Base-by-base conservation (phyloP, 495 filamentous ascomycete genomes). In the Penicillium pulvis region DNA sequence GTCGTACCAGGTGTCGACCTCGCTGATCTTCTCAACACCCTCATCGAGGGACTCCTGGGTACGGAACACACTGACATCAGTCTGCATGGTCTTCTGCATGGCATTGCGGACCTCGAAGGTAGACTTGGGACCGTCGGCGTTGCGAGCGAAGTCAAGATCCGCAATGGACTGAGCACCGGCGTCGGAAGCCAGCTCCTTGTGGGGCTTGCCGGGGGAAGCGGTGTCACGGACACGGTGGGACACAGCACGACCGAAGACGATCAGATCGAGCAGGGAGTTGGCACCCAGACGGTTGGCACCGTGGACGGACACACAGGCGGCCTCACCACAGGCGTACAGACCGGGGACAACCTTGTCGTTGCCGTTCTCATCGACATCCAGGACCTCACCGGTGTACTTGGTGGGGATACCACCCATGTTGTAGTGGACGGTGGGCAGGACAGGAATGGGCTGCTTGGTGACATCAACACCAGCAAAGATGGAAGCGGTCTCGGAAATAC, bases 371-470 rank as follows among this genome's bases (percentile, higher is more conserved):
- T 96, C 91, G 49, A 93, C 81, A 31, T 89, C 93, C 56, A 98
- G 73, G 65, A 97, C 93, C 77, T 98, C 92, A 73, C 93, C 93
- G 58, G 91, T 97, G 83, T 94, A 97, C 67, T 90, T 90, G 58
- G 93, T 98, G 47, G 93, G 93, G 68, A 97, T 96, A 81, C 93
- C 93, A 75, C 93, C 93, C 93, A 98, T 98, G 85, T 97, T 97
- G 84, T 98, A 98, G 82, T 98, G 94, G 68, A 96, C 94, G 46
- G 93, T 98, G 50, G 93, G 93, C 56, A 98, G 83, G 63, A 98
- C 94, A 55, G 93, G 93, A 68, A 98, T 98, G 62, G 93, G 93
- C 75, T 96, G 89, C 81, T 95, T 96, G 71, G 86, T 87, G 62
- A 98, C 93, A 72, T 98, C 94, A 67, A 98, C 93, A 73, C 93